Conservation (phyloP, 192 early-diverging fungal species). For the Coemansia sp. region DNA sequence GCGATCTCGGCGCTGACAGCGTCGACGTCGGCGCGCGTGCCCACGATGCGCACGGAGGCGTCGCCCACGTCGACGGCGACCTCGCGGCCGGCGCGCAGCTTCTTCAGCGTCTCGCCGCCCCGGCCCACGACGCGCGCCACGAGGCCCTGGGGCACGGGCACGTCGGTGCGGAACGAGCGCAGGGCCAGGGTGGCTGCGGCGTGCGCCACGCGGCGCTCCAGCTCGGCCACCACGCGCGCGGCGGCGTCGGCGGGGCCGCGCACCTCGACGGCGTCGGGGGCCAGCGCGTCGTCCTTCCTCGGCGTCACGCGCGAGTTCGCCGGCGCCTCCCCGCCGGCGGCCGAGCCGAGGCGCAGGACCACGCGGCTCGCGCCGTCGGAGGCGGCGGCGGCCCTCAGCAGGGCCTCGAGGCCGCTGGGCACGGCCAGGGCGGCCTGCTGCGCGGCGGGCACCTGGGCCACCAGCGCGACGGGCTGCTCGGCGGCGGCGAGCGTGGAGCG, state of each 20-base stretch:
- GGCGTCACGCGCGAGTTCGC: constrained; percentile 56
- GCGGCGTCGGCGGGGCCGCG: constrained; percentile 81
- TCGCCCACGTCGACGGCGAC: constrained; percentile 67
- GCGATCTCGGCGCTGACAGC: constrained; percentile 72
- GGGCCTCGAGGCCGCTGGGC: constrained; percentile 69
- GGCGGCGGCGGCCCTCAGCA: constrained; percentile 50
- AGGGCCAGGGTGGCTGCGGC: constrained; percentile 69
- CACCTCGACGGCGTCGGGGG: constrained; percentile 73
- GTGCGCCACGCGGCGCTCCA: constrained; percentile 67
- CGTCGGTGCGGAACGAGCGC: constrained; percentile 70
- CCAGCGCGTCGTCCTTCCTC: constrained; percentile 50
- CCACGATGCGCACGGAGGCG: constrained; percentile 67
- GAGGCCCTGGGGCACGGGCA: constrained; percentile 70
- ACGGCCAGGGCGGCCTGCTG: constrained; percentile 81
- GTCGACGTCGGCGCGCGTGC: constrained; percentile 74
- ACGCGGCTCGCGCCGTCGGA: constrained; percentile 61
- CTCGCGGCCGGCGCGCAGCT: constrained; percentile 72
- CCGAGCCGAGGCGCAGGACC: constrained; percentile 70
- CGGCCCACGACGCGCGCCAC: constrained; percentile 88
- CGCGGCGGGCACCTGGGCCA: constrained; percentile 65
- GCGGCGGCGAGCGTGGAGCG: constrained; percentile 61
- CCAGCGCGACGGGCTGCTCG: constrained; percentile 66
- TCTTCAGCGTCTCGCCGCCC: constrained; percentile 79
- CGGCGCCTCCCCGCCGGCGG: constrained; percentile 26
- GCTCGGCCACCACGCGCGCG: constrained; percentile 66